phyloP scores from a whole-genome alignment of 73 alveolate genomes.

The Paramecium tetraurelia region DNA sequence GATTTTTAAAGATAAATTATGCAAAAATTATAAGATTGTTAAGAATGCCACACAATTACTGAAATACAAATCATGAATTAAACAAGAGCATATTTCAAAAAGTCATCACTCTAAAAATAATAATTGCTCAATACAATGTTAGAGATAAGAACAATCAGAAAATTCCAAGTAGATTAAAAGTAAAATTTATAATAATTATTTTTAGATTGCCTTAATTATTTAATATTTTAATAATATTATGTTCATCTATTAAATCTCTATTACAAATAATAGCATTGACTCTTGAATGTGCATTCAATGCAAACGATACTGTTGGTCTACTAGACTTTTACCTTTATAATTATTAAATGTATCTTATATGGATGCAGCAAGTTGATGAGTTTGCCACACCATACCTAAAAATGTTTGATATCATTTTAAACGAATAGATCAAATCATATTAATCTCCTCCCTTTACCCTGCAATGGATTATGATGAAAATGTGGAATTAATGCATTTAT shows the following conservation, averaged over 20 bases:
- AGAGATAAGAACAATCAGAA: background rate
- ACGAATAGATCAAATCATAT: background rate
- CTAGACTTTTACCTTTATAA: constrained; percentile 15
- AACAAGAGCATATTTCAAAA: background rate
- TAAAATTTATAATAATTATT: background rate
- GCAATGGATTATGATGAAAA: background rate
- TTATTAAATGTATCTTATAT: background rate
- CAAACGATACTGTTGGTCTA: background rate
- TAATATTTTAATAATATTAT: background rate
- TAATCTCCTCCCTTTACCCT: background rate
- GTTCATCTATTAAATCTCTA: background rate
- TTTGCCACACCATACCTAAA: background rate
- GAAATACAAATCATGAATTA: background rate
- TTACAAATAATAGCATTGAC: background rate
- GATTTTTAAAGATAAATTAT: constrained; percentile 21
- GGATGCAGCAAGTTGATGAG: background rate
- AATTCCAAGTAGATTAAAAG: background rate
- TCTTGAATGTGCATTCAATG: background rate
- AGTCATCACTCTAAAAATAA: background rate
- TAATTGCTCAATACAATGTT: background rate
- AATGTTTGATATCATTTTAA: background rate
- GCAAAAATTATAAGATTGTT: background rate
- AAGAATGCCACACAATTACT: background rate
- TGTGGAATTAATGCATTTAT: constrained; percentile 1
- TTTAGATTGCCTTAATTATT: background rate